Conservation (phyloP, 768 basidiomycete genomes). For the Mycena epipterygia region DNA sequence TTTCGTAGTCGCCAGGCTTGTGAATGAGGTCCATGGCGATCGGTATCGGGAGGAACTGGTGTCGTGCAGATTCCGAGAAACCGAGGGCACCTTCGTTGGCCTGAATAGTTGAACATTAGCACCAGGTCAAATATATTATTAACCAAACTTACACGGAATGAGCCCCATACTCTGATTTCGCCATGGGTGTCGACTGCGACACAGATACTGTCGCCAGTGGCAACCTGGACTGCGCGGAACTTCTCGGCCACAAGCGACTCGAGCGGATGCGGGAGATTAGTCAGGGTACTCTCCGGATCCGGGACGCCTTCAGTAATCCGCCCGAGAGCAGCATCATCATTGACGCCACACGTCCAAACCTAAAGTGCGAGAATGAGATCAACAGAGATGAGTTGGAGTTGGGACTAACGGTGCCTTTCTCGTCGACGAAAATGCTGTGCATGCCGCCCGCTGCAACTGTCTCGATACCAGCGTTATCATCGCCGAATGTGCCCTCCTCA, state of each 20-base stretch:
- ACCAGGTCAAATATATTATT: not conserved
- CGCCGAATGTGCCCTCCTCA: constrained; percentile 77
- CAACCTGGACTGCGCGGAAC: constrained; percentile 87
- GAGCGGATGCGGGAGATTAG: constrained; percentile 74
- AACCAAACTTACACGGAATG: constrained; percentile 81
- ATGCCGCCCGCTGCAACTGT: constrained; percentile 87
- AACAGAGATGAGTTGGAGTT: constrained; percentile 6
- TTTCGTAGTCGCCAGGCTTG: constrained; percentile 76
- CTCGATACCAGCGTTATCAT: constrained; percentile 84
- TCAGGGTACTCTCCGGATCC: constrained; percentile 71
- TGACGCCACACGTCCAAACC: constrained; percentile 90
- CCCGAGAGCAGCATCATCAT: constrained; percentile 91
- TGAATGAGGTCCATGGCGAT: constrained; percentile 68
- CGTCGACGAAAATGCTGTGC: constrained; percentile 91
- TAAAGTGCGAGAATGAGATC: constrained; percentile 45
- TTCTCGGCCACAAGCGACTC: constrained; percentile 79
- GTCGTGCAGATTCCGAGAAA: constrained; percentile 75
- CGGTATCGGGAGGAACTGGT: constrained; percentile 76
- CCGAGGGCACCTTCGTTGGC: constrained; percentile 88
- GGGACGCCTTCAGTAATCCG: constrained; percentile 74
- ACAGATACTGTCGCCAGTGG: constrained; percentile 90
- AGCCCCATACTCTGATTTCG: constrained; percentile 88
- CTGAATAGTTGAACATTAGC: constrained; percentile 50
- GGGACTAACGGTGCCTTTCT: constrained; percentile 88
- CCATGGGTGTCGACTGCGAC: constrained; percentile 87